A percentile compares a stretch with the other conserved stretches of the same genome.
These are phyloP conservation scores for Casuarina equisetifolia DNA, from an alignment of 306 rosid species.

Conservation along the genomic window DNA sequence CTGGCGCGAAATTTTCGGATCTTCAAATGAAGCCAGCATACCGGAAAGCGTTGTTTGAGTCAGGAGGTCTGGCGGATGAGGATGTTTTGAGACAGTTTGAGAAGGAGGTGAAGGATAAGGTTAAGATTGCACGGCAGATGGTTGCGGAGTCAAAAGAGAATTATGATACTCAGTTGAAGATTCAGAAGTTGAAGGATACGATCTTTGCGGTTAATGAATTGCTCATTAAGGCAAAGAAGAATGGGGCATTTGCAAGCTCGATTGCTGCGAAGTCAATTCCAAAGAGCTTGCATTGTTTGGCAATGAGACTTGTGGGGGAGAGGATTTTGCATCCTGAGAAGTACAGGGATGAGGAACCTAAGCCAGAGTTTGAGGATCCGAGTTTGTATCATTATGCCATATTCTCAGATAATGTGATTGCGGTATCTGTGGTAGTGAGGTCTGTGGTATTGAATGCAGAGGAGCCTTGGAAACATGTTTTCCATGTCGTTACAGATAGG, in stretches of 20 bases:
- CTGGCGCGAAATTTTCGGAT: slow-evolving; percentile 70
- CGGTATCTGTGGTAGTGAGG: slow-evolving; percentile 91
- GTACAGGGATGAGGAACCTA: slow-evolving; percentile 69
- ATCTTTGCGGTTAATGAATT: slow-evolving; percentile 90
- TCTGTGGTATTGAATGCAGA: slow-evolving; percentile 83
- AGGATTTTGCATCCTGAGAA: slow-evolving; percentile 78
- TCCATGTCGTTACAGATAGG: slow-evolving; percentile 87
- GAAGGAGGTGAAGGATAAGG: slow-evolving; percentile 98
- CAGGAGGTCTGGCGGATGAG: slow-evolving; percentile 83
- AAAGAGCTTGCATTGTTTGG: slow-evolving; percentile 96
- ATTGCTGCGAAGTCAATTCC: slow-evolving; percentile 90
- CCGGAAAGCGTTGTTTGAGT: slow-evolving; percentile 57
- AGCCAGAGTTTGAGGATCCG: slow-evolving; percentile 86
- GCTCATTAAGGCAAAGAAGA: slow-evolving; percentile 91
- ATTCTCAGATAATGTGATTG: slow-evolving; percentile 90
- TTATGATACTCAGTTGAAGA: slow-evolving; percentile 91
- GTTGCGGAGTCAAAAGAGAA: slow-evolving; percentile 85
- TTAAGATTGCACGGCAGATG: slow-evolving; percentile 75
- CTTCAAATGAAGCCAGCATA: slow-evolving; percentile 63
- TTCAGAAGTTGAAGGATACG: slow-evolving; percentile 97
- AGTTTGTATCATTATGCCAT: slow-evolving; percentile 89
- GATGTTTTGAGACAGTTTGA: slow-evolving; percentile 89
- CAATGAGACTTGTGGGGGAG: slow-evolving; percentile 95
- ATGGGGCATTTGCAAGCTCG: slow-evolving; percentile 82
- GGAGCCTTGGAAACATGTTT: slow-evolving; percentile 96